These are phyloP conservation scores for Hypoxylon rickii DNA, from an alignment of 495 filamentous ascomycete species.

Conservation along the genomic window DNA sequence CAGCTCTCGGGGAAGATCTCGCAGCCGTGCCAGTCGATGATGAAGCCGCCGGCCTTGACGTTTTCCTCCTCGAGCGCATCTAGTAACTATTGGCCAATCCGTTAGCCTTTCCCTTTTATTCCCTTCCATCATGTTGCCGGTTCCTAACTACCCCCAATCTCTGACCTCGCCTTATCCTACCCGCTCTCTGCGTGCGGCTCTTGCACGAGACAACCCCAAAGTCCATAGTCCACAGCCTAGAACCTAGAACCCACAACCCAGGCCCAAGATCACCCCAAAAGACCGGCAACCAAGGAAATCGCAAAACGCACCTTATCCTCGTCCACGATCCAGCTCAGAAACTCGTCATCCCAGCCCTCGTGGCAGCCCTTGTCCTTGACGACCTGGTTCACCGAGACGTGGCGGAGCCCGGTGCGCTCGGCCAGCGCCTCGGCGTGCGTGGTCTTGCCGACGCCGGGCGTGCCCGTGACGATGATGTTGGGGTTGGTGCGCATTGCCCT, in stretches of 20 bases:
- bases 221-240: no score
- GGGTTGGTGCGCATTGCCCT: constrained; percentile 63
- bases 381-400: constrained; percentile 86
- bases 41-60: constrained; percentile 75
- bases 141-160: constrained; percentile 31
- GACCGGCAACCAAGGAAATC: background rate
- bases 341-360: constrained; percentile 82
- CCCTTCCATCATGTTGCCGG: background rate
- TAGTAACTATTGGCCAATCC: constrained; percentile 63
- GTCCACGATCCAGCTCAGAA: constrained; percentile 89
- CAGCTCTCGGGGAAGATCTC: constrained; percentile 92
- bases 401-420: constrained; percentile 64
- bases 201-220: no score
- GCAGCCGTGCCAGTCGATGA: constrained; percentile 98
- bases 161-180: no score
- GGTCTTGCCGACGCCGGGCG: constrained; percentile 94
- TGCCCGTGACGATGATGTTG: constrained; percentile 94
- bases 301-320: constrained; percentile 79
- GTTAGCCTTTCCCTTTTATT: constrained; percentile 3
- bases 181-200: no score
- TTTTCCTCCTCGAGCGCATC: constrained; percentile 83
- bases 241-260: background rate
- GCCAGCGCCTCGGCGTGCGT: constrained; percentile 82
- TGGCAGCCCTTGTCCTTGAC: constrained; percentile 84
- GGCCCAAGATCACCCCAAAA: background rate